Evolutionary conservation across 352 stramenopile genomes (phyloP).

Genomic region (Pythium plurisporium): DNA sequence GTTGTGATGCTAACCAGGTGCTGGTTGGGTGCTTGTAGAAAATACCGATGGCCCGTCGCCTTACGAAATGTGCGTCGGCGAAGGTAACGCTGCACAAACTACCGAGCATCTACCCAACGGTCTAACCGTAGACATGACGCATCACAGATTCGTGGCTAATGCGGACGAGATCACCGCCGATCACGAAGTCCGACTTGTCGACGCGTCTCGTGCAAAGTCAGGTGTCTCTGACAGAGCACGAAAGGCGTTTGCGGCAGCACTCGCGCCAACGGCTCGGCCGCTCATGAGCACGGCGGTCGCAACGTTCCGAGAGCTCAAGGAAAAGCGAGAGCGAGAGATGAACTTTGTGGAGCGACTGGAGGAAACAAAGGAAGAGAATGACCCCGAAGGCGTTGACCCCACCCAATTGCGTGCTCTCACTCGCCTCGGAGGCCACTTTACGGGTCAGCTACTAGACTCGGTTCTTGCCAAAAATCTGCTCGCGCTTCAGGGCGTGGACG

Average conservation of each 20-base stretch:
- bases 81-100: too few species aligned
- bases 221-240: not conserved
- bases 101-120: too few species aligned
- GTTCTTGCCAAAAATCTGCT: conserved; percentile 17
- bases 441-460: conserved; percentile 20
- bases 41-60: conserved; percentile 74
- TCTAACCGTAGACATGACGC: not conserved
- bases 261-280: conserved; percentile 18
- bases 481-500: conserved; percentile 21
- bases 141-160: conserved; percentile 16
- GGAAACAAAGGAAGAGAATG: not conserved
- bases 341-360: conserved; percentile 9
- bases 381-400: not conserved
- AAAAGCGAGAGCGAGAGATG: conserved; percentile 11
- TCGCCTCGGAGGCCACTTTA: conserved; percentile 15
- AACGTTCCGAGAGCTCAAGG: conserved; percentile 6
- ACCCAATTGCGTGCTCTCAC: conserved; percentile 11
- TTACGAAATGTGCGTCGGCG: conserved; percentile 53
- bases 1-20: too few species aligned
- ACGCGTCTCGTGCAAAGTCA: not conserved
- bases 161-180: conserved; percentile 8
- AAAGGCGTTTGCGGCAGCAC: conserved; percentile 17
- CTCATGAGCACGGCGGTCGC: conserved; percentile 12
- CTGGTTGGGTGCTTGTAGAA: conserved; percentile 26
- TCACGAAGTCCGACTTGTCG: conserved; percentile 10